phyloP scores from a whole-genome alignment of 768 basidiomycete genomes.

The Tricholoma matsutake region DNA sequence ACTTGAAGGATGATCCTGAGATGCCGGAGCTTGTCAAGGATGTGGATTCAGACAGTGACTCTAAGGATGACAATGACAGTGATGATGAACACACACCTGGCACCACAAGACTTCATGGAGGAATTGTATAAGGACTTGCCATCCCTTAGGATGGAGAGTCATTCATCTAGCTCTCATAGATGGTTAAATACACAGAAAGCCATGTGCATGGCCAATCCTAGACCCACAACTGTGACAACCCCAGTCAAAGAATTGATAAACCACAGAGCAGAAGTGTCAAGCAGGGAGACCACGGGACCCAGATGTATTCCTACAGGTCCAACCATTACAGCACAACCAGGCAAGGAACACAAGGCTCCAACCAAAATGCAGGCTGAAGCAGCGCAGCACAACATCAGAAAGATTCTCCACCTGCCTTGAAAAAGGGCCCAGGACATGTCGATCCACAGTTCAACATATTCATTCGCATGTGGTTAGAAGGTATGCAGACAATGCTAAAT shows the following conservation, averaged over 20 bases:
- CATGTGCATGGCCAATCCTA: background rate
- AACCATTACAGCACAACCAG: no score
- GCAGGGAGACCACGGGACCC: no score
- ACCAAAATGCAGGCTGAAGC: background rate
- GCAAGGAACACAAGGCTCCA: background rate
- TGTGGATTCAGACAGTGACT: background rate
- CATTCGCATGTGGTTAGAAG: no score
- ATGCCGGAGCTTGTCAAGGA: background rate
- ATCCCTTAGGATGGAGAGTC: background rate
- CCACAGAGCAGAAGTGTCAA: background rate
- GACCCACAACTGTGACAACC: background rate
- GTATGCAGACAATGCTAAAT: background rate
- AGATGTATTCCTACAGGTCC: no score
- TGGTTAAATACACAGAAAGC: background rate
- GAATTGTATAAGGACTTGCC: no score
- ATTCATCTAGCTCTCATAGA: background rate
- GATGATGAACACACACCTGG: background rate
- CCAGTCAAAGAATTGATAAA: background rate
- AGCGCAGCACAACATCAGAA: no score
- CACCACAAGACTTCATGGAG: background rate
- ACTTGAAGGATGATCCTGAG: background rate
- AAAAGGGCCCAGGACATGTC: no score
- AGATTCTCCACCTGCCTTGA: no score
- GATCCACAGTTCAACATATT: no score
- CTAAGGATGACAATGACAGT: background rate